Evolutionary conservation across 1,284 basidiomycete genomes (phyloP).

Genomic region (Moesziomyces parantarcticus): DNA sequence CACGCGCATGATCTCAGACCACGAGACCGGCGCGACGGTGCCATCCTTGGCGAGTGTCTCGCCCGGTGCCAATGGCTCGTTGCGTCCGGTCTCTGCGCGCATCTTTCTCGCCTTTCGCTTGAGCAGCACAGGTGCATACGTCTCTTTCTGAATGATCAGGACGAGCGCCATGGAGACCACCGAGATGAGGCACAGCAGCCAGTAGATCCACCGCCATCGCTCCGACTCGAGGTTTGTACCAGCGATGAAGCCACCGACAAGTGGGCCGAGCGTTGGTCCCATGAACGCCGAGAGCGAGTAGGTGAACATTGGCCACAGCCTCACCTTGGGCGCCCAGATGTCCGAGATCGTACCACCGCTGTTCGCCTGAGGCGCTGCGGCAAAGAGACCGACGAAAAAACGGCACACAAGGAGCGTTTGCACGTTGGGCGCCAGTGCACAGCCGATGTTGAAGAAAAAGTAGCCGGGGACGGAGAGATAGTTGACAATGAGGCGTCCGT

Average conservation of each 20-base stretch:
- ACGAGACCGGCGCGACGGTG: conserved; percentile 14
- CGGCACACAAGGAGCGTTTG: conserved; percentile 44
- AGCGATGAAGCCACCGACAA: conserved; percentile 33
- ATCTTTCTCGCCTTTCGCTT: conserved; percentile 21
- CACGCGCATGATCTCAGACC: conserved; percentile 29
- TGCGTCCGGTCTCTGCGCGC: conserved; percentile 14
- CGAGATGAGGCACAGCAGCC: conserved; percentile 32
- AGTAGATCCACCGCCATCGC: conserved; percentile 51
- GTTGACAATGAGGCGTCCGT: conserved; percentile 52
- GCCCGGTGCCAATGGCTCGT: conserved; percentile 24
- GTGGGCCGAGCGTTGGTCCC: conserved; percentile 38
- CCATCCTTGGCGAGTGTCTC: conserved; percentile 17
- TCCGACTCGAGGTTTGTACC: conserved; percentile 12
- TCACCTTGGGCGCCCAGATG: conserved; percentile 27
- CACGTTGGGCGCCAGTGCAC: conserved; percentile 43
- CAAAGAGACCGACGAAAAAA: conserved; percentile 49
- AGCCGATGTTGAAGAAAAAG: conserved; percentile 50
- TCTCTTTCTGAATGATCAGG: conserved; percentile 27
- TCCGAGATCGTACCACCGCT: conserved; percentile 42
- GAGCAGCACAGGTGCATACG: conserved; percentile 48
- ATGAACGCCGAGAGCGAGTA: conserved; percentile 46
- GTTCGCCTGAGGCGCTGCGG: conserved; percentile 42
- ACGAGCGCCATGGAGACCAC: conserved; percentile 26
- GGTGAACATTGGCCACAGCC: conserved; percentile 50
- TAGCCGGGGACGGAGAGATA: conserved; percentile 40